phyloP scores from a whole-genome alignment of 495 filamentous ascomycete species.

The Talaromyces trachyspermus region DNA sequence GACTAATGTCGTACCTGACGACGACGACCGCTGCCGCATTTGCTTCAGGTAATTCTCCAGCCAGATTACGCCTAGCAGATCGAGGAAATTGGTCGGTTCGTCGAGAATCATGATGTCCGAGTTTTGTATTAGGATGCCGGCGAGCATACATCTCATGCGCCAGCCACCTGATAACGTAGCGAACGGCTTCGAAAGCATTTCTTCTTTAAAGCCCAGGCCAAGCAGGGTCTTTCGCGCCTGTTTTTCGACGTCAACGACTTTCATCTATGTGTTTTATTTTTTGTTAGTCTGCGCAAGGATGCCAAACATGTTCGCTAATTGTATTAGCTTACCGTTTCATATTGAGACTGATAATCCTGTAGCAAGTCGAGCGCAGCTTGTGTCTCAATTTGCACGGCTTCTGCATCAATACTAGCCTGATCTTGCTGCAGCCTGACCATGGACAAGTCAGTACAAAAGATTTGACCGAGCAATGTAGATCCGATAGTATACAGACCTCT shows the following conservation, averaged over 20 bases:
- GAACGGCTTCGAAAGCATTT: conserved; percentile 47
- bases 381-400: conserved; percentile 50
- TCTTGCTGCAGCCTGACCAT: conserved; percentile 42
- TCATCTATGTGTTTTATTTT: no score
- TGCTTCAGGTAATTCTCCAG: conserved; percentile 60
- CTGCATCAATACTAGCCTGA: conserved; percentile 45
- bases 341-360: conserved; percentile 52
- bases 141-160: conserved; percentile 66
- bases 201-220: conserved; percentile 66
- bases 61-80: conserved; percentile 78
- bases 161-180: conserved; percentile 69
- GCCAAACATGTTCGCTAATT: no score
- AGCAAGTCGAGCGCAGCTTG: conserved; percentile 55
- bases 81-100: conserved; percentile 81
- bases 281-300: no score
- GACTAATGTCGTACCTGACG: conserved; percentile 42
- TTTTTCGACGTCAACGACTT: conserved; percentile 42
- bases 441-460: conserved; percentile 1
- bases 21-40: conserved; percentile 37
- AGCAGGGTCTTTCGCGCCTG: conserved; percentile 55
- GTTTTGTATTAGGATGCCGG: conserved; percentile 57
- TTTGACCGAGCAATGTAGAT: background rate
- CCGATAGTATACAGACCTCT: conserved; percentile 32
- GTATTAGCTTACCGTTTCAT: conserved; percentile 34
- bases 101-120: conserved; percentile 76